Evolutionary conservation across 2,329 filamentous ascomycete genomes (phyloP).

Genomic region (Penicillium frequentans): DNA sequence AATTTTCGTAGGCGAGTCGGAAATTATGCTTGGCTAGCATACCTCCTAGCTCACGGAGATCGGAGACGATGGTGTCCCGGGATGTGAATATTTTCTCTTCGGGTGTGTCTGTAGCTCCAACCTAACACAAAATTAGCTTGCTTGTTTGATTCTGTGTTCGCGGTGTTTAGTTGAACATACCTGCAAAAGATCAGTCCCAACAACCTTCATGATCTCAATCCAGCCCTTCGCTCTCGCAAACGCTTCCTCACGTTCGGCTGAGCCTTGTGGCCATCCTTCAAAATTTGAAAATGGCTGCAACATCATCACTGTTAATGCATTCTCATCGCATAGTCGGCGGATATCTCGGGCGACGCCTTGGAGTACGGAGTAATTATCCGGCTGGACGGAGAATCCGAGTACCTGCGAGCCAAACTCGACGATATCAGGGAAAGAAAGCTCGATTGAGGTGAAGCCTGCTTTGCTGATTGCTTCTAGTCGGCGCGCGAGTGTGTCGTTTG

Average conservation of each 20-base stretch:
- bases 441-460: constrained; percentile 61
- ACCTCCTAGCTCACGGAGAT: constrained; percentile 65
- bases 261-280: constrained; percentile 67
- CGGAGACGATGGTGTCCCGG: constrained; percentile 54
- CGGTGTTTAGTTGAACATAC: constrained; percentile 37
- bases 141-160: not conserved
- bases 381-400: constrained; percentile 51
- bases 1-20: constrained; percentile 74
- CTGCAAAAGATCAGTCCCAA: constrained; percentile 70
- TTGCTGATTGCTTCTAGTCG: constrained; percentile 42
- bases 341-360: constrained; percentile 57
- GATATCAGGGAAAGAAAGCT: constrained; percentile 74
- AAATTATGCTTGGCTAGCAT: constrained; percentile 58
- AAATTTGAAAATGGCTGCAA: constrained; percentile 76
- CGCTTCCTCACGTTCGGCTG: constrained; percentile 60
- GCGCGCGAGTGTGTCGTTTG: constrained; percentile 35
- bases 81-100: constrained; percentile 53
- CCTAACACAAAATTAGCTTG: constrained; percentile 30
- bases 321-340: constrained; percentile 53
- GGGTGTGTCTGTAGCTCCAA: constrained; percentile 64
- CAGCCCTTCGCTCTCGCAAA: constrained; percentile 65
- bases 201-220: constrained; percentile 69
- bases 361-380: constrained; percentile 62
- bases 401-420: constrained; percentile 59
- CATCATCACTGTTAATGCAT: constrained; percentile 64